Base-by-base conservation (phyloP, 257 asterid species). In the Petrea volubilis region DNA sequence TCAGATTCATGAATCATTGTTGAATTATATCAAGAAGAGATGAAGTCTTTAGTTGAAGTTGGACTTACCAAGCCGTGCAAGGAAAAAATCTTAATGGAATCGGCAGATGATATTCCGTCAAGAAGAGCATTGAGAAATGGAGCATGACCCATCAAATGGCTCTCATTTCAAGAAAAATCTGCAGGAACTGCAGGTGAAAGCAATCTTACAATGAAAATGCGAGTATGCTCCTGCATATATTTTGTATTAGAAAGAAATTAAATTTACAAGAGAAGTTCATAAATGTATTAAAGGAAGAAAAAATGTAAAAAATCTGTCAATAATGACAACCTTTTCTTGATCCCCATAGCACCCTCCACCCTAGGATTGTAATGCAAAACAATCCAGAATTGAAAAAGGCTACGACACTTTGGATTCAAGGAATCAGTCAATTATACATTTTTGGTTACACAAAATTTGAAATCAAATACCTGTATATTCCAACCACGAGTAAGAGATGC, bases 401-500 rank as follows among this genome's bases (percentile, higher is more conserved):
- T 25, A 53, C 51, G 59, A 60, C 31, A 43, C 27, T 40, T 33
- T 31, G 6, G 43, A 38, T 31, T 44, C 52, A 31, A n/a, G n/a
- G 46, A 56, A 25, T 52, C 67, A 60, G 52, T 29, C 18, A 29
- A 55, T 64, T 68, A 65, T 24, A 34, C 25, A 59, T 43, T 23
- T 70, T 28, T n/a, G n/a, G n/a, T 11, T 44, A 80, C 53, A 44
- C 38, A 9, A 55, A 65, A 52, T 38, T 20, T 9, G 53, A 70
- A 67, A 72, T 63, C 59, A 49, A 58, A 21, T 82, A 92, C 99
- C 99, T 95, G 99, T 79, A 95, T 72, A 83, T 86, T 95, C 99
- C 99, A 95, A 60, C 99, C 98, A 79, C 98, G 99, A 74, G 72
- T 59, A 74, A 95, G 86, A 79, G 98, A 92, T 76, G 99, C 91